Conservation (phyloP, 805 yeast species). For the Candida pseudofarinosa region DNA sequence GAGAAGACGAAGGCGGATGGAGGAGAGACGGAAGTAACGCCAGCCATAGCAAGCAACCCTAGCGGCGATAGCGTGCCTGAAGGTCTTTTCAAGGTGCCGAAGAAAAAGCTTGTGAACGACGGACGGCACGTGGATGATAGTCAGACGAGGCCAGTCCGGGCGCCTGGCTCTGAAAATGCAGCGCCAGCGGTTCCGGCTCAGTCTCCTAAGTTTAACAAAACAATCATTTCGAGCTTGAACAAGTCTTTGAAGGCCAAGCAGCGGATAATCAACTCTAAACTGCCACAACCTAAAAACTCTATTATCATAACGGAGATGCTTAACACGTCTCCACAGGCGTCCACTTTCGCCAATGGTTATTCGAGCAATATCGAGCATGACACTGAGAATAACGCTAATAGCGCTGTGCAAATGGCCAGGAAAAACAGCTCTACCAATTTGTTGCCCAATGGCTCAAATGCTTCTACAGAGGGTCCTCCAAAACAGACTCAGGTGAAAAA, state of each 20-base stretch:
- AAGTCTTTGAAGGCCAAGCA: conserved; percentile 42
- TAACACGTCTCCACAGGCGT: conserved; percentile 30
- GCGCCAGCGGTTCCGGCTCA: background rate
- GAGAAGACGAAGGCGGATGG: background rate
- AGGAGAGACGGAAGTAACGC: background rate
- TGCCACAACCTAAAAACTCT: conserved; percentile 33
- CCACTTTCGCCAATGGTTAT: conserved; percentile 14
- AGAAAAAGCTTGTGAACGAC: conserved; percentile 6
- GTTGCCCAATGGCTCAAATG: background rate
- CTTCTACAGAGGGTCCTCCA: background rate
- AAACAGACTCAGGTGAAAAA: conserved; percentile 11
- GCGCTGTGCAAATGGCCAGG: background rate
- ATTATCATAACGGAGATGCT: conserved; percentile 32
- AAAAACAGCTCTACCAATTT: background rate
- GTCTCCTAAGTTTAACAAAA: conserved; percentile 17
- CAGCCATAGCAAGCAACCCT: background rate
- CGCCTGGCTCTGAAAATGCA: background rate
- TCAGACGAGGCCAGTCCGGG: background rate
- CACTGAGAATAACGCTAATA: conserved; percentile 3
- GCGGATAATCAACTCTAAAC: conserved; percentile 32
- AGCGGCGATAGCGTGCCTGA: conserved; percentile 1
- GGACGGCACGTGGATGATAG: background rate
- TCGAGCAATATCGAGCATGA: conserved; percentile 5
- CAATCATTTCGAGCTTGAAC: conserved; percentile 37
- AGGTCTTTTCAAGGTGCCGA: conserved; percentile 9